A percentile compares a stretch with the other conserved stretches of the same genome.
Evolutionary conservation across 208 protist genomes (phyloP).

Genomic region (Acanthamoeba lenticulata): DNA sequence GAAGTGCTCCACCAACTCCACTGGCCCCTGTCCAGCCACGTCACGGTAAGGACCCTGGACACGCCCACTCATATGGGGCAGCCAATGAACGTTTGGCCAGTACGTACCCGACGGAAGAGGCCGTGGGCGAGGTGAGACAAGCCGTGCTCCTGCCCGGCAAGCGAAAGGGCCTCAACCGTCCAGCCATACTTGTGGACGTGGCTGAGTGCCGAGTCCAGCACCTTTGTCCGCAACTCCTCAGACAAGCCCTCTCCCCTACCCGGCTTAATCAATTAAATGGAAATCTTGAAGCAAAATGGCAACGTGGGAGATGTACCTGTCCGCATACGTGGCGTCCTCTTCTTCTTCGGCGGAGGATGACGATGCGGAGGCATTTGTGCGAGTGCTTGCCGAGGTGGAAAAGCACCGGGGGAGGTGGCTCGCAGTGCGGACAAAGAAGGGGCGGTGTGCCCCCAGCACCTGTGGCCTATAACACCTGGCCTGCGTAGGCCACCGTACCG

Average conservation of each 20-base stretch:
- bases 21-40: not conserved
- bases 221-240: not conserved
- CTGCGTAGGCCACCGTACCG: not conserved
- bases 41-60: not conserved
- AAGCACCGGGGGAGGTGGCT: not conserved
- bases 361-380: not conserved
- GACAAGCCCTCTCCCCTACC: not conserved
- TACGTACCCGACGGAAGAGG: conserved; percentile 40
- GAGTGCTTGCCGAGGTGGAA: not conserved
- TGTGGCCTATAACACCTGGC: not conserved
- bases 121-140: conserved; percentile 2
- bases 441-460: not conserved
- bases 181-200: conserved; percentile 36
- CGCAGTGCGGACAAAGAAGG: not conserved
- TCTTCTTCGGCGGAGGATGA: not conserved
- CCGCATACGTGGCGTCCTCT: not conserved
- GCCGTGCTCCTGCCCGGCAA: not conserved
- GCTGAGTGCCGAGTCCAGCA: not conserved
- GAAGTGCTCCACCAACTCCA: conserved; percentile 35
- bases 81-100: not conserved
- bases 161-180: conserved; percentile 29
- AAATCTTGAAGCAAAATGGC: not conserved
- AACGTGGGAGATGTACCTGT: not conserved
- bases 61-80: not conserved
- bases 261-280: not conserved